Conservation (phyloP, 768 basidiomycete species). For the Gelatoporia subvermispora region DNA sequence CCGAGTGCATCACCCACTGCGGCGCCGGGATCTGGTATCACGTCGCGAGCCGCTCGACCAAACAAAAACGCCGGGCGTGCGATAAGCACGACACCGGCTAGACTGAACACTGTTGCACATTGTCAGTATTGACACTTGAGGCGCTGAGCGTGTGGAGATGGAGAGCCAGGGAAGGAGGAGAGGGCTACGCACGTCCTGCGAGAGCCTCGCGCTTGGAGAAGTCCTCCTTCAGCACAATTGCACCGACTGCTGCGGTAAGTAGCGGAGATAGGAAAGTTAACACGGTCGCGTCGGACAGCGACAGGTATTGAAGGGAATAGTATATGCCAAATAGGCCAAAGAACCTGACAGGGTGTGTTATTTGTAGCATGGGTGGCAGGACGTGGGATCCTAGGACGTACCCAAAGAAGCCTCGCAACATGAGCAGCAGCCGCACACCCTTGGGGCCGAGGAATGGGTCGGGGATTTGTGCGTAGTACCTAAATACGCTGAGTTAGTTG, state of each 20-base stretch:
- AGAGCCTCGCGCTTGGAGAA: slow-evolving; percentile 51
- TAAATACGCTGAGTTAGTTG: slow-evolving; percentile 9
- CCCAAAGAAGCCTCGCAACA: slow-evolving; percentile 61
- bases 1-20: slow-evolving; percentile 5
- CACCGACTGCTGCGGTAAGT: slow-evolving; percentile 56
- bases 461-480: slow-evolving; percentile 37
- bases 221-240: slow-evolving; percentile 55
- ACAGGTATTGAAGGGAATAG: slow-evolving; percentile 68
- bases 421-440: slow-evolving; percentile 54
- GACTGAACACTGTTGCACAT: slow-evolving; percentile 44
- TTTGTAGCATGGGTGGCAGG: neutral
- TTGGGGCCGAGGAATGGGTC: slow-evolving; percentile 69
- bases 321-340: slow-evolving; percentile 68
- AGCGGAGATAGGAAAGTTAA: slow-evolving; percentile 73
- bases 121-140: neutral
- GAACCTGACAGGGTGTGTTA: slow-evolving; percentile 50
- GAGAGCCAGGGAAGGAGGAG: neutral
- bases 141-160: neutral
- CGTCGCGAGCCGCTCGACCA: slow-evolving; percentile 27
- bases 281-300: slow-evolving; percentile 73
- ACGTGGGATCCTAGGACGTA: slow-evolving; percentile 22
- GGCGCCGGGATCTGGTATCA: slow-evolving; percentile 1
- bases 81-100: slow-evolving; percentile 76
- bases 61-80: slow-evolving; percentile 76
- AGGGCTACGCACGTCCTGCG: slow-evolving; percentile 39